Evolutionary conservation across 1,284 basidiomycete species (phyloP), one percentile per base, ranked within the genome.

Genomic region (Phylloboletellus chloephorus): DNA sequence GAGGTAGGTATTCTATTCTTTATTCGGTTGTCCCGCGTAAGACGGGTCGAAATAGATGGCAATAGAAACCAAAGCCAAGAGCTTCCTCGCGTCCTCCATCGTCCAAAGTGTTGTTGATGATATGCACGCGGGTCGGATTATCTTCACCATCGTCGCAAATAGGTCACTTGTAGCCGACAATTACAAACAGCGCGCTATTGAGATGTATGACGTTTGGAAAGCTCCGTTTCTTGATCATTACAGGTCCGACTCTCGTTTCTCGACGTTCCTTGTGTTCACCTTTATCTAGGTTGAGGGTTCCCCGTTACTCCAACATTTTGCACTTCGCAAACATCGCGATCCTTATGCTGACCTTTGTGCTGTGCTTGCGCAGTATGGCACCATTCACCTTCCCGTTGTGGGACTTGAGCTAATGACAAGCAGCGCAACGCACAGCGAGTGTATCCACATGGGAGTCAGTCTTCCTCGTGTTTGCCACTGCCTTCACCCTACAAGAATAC

Each of bases 141-240:
- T 86, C 11, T 85, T 85, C 48, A 75, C 79, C 7, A 66, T 80
- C 35, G 67, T 76, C 3, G 78, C 82, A 2, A 74, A 71, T 39
- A 75, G 81, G 19, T 85, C 88, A 2, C 74, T 94, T 41, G 71
- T 93, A 8, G 79, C 83, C 20, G 91, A 93, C 61, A 88, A 88
- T 54, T 93, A 93, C 66, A 87, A 92, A 55, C 79, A 80, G 22
- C 74, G 77, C 23, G 72, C 75, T 4, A 84, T 88, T 40, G 74
- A 85, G 53, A 67, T 87, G 9, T 92, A 93, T 55, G 78, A 92
- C 53, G 73, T 76, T 13, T 74, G 74, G 24, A 74, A 72, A 19
- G 78, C 82, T 0, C 82, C 89, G 0, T 88, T 89, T 66, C 71
- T 94, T 19, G 83, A 94, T 53, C 87, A 92, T 56, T 89, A 89